Conservation (phyloP, 176 grass and related monocot genomes). For the Ampelocalamus luodianensis region DNA sequence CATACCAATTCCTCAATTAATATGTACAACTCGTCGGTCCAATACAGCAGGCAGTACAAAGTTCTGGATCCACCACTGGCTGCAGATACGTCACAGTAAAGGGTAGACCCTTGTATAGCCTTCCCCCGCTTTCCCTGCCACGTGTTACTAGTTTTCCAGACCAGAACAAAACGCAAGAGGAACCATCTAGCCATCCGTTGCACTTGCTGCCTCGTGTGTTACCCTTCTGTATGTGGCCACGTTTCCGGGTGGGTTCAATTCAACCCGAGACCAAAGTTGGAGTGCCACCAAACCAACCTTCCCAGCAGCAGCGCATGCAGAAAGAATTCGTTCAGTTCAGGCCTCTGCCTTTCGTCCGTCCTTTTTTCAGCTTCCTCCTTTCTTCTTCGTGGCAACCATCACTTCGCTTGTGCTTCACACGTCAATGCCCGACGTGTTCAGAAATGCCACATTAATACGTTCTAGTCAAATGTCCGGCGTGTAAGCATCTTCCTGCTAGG, state of each 20-base stretch:
- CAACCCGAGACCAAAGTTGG: background rate
- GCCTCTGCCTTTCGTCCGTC: too few species aligned
- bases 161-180: background rate
- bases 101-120: too few species aligned
- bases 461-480: background rate
- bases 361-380: background rate
- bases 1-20: background rate
- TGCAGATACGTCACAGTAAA: too few species aligned
- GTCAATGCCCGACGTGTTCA: background rate
- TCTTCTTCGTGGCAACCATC: background rate
- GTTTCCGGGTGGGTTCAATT: background rate
- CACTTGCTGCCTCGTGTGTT: background rate
- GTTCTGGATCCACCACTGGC: too few species aligned
- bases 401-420: background rate
- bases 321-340: background rate
- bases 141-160: background rate
- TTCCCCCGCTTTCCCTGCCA: background rate
- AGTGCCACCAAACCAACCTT: background rate
- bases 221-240: background rate
- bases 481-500: background rate
- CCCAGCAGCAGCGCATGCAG: background rate
- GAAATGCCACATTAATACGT: too few species aligned
- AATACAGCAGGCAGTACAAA: too few species aligned
- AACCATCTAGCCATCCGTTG: background rate
- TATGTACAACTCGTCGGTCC: too few species aligned